Base-by-base conservation (phyloP, 495 filamentous ascomycete species). In the Podospora australis region DNA sequence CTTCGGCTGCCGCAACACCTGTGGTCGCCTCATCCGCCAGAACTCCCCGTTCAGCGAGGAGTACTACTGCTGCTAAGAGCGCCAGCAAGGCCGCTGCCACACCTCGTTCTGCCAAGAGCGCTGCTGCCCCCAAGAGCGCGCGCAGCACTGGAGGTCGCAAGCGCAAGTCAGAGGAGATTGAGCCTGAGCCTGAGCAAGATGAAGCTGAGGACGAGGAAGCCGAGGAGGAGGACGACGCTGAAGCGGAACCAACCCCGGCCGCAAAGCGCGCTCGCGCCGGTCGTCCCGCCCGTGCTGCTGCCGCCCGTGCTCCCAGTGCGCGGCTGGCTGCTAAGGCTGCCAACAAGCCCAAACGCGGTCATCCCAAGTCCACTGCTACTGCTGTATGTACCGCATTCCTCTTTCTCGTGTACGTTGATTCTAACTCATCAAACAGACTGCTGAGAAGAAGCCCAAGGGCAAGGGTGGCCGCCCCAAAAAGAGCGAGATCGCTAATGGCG, bases 271-370 rank as follows among this genome's bases (percentile, higher is more conserved):
- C 56, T 39, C 38, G 54, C n/a, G 40, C 53, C 26, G 57, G 57
- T 26, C 58, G 62, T 9, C 50, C 58, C 6, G 48, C 34, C 16
- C 46, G 53, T n/a, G 43, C 55, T 41, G 45, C 52, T 41, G 45
- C 52, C 23, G 48, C 22, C 20, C 28, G 39, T 17, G 48, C 47
- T 16, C 39, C 56, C 34, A 64, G 56, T 39, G 61, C 58, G 24
- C 50, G 54, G 5, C 55, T 64, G 30, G 51, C 61, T n/a, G 49
- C 50, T 3, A 55, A 56, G 48, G 57, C 54, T 17, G 55, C 58
- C 4, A 60, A 50, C 2, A 56, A 55, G 48, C 44, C 57, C 4
- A 43, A 23, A 20, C 50, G 49, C 14, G 56, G 54, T 17, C 50
- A 53, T 10, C 45, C 59, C 43, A 61, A 54, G 42, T n/a, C 36